Base-by-base conservation (phyloP, 2,329 filamentous ascomycete species). In the Hysterium pulicare region DNA sequence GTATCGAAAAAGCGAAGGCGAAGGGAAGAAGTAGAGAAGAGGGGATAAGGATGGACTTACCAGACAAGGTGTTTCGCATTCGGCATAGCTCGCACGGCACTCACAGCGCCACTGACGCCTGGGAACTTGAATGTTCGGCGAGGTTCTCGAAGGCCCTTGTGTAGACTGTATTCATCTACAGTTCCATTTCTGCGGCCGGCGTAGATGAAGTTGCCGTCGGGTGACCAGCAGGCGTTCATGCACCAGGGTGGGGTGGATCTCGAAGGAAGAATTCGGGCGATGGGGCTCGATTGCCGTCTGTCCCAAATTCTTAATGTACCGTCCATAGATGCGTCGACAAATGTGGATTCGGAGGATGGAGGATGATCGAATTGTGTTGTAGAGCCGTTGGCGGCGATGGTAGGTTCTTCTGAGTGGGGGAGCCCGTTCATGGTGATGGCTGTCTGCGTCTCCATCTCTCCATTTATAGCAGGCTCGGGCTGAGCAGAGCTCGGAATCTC, bases 181-280 rank as follows among this genome's bases (percentile, higher is more conserved):
- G 89, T 94, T 39, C 89, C 81, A 66, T 97, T 97, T 44, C 93
- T 78, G 21, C 93, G 77, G 0, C 93, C 93, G 0, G 87, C 90
- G 68, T 95, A 98, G 56, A 98, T 90, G 67, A 82, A 89, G 68
- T 97, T 97, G 11, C 93, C 93, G 62, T 96, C 87, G 0, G 90
- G 90, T 41, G 86, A 91, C 93, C 93, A 98, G 71, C 90, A 95
- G 1, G 90, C 89, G 52, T 88, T 90, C 83, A 95, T 96, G 67
- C 91, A 97, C 91, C 91, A 98, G 0, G 91, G 93, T 1, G 93
- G 91, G 1, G 89, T 87, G 15, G 83, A 82, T 9, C 82, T 79
- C 9, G 83, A 76, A 15, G 86, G 87, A 1, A 77, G 75, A 43
- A 97, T 91, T 21, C 84, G 82, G 2, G 93, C 90, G 2, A 95